These are phyloP conservation scores for Typha latifolia DNA, from an alignment of 176 grass and related monocot genomes.

Conservation along the genomic window DNA sequence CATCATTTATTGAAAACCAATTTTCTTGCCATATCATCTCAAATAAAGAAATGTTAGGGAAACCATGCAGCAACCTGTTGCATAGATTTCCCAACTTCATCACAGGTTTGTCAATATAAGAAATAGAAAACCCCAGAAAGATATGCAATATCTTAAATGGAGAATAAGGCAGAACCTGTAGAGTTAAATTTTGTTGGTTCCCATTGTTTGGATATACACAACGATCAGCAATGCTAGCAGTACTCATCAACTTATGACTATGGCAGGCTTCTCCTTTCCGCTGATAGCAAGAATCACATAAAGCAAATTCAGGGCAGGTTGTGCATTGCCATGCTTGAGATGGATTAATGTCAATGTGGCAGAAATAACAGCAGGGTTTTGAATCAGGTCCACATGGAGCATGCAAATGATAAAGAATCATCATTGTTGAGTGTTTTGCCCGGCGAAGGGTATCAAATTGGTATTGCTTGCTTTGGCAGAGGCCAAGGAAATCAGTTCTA, in stretches of 20 bases:
- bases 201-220: conserved; percentile 12
- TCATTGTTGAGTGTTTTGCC: conserved; percentile 94
- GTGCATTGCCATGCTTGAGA: conserved; percentile 55
- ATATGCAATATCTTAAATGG: neutral
- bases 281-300: conserved; percentile 68
- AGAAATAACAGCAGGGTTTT: conserved; percentile 33
- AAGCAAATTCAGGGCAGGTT: conserved; percentile 46
- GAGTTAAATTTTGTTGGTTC: conserved; percentile 26
- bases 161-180: conserved; percentile 7
- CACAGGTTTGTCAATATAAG: no score
- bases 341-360: conserved; percentile 44
- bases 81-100: no score
- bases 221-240: conserved; percentile 15
- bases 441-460: conserved; percentile 93
- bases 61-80: no score
- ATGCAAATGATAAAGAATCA: conserved; percentile 91
- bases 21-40: no score
- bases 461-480: conserved; percentile 75
- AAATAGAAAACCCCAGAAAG: no score
- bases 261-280: conserved; percentile 43
- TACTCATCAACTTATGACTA: conserved; percentile 47
- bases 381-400: conserved; percentile 16
- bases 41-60: no score
- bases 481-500: conserved; percentile 67
- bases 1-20: no score